Evolutionary conservation across 2,329 filamentous ascomycete genomes (phyloP), one percentile per base, ranked within the genome.

Genomic region (Trichoderma sp.): DNA sequence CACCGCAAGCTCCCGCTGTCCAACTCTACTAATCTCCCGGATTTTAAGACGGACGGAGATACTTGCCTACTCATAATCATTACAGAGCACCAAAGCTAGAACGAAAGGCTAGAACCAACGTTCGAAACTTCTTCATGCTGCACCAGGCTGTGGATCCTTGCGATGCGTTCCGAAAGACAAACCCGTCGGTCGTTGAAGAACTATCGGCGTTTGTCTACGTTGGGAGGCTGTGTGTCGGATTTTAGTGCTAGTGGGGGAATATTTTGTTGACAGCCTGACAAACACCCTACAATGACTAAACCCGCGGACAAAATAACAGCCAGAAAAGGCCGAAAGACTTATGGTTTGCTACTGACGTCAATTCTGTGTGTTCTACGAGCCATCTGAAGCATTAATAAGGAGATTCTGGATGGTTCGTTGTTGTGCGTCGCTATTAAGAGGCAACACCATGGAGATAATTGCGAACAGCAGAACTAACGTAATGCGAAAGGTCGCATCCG

Each of bases 1-100:
- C n/a, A 34, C 62, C 62, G 28, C 12, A 4, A 53, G 1, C 62
- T 15, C 30, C n/a, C 12, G 8, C 8, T 15, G 17, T 62, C 12
- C 34, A 20, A 28, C 36, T 43, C 23, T 26, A 3, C 20, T 34
- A 11, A 32, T 4, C 8, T 34, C 12, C 15, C 62, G 43, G 62
- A 65, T 47, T 65, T 65, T 65, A 53, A 53, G n/a, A 6, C 43
- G 43, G 62, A 53, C 17, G 62, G 62, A 53, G n/a, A 65, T 53
- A 53, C n/a, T 50, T 61, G n/a, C n/a, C 11, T 15, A 23, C 23
- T 57, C 20, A 5, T 5, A 5, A 20, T 57, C 23, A 57, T n/a
- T 17, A 9, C 26, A 53, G 11, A 23, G 47, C 20, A 53, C 20
- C 47, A 23, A 53, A 9, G 5, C 20, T 13, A 53, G 47, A 53